Conservation (phyloP, 805 yeast genomes). For the Saturnispora gosingensis region DNA sequence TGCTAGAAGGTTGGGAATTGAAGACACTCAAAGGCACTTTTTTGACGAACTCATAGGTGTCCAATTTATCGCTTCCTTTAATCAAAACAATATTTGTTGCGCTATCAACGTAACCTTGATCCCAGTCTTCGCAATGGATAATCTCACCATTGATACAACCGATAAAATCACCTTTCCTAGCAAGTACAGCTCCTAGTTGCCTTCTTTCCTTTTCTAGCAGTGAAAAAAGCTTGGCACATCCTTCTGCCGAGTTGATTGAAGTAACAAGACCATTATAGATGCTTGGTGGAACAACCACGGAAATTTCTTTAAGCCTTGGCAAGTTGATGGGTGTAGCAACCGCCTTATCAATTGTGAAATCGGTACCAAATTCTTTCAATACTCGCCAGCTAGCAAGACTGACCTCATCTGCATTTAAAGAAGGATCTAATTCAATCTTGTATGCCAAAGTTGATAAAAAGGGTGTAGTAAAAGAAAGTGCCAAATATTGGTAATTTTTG, state of each 20-base stretch:
- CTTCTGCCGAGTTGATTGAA: constrained; percentile 16
- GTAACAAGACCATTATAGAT: constrained; percentile 37
- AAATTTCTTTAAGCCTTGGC: constrained; percentile 28
- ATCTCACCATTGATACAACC: constrained; percentile 41
- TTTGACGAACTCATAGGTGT: neutral
- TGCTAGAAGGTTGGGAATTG: neutral
- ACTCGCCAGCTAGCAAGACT: constrained; percentile 32
- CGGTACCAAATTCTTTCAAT: constrained; percentile 27
- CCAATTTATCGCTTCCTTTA: constrained; percentile 17
- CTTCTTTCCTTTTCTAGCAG: constrained; percentile 29
- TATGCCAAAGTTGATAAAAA: neutral
- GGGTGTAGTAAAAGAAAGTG: neutral
- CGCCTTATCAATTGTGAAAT: constrained; percentile 36
- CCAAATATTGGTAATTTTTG: neutral
- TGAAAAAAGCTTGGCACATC: constrained; percentile 21
- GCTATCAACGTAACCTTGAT: constrained; percentile 48
- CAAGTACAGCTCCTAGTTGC: constrained; percentile 19
- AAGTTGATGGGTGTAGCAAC: constrained; percentile 29
- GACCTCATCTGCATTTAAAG: constrained; percentile 21
- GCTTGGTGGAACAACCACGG: constrained; percentile 37
- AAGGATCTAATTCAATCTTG: neutral
- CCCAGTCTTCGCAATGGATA: constrained; percentile 60
- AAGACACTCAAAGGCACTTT: neutral
- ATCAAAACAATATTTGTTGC: constrained; percentile 49
- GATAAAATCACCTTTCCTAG: constrained; percentile 36